These are phyloP conservation scores for Mantamonas sphyraenae DNA, from an alignment of 78 protist species.

Conservation along the genomic window DNA sequence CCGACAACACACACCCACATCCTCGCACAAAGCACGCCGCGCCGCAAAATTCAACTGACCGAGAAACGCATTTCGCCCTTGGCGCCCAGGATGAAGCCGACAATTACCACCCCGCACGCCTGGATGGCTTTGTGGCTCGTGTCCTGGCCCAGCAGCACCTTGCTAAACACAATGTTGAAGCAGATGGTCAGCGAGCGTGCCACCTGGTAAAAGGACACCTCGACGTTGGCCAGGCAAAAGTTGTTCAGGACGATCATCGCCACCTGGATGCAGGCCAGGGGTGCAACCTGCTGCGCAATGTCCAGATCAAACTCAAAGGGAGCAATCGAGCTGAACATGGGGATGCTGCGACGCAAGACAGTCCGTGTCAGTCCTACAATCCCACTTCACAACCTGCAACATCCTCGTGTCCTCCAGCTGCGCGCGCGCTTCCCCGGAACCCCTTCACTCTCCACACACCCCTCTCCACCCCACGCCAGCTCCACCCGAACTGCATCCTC, in stretches of 20 bases:
- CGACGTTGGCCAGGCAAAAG: constrained; percentile 68
- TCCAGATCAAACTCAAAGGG: constrained; percentile 40
- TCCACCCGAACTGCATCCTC: not conserved
- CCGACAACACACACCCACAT: too few relatives aligned
- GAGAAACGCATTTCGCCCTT: constrained; percentile 55
- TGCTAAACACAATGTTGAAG: constrained; percentile 60
- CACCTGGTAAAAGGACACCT: constrained; percentile 72
- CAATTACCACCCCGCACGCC: constrained; percentile 45
- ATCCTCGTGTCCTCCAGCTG: not conserved
- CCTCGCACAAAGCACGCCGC: too few relatives aligned
- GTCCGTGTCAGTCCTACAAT: not conserved
- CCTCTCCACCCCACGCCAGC: not conserved
- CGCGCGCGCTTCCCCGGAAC: not conserved
- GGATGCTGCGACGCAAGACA: not conserved
- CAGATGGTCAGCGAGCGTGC: constrained; percentile 76
- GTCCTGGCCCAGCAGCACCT: constrained; percentile 38
- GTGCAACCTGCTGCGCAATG: constrained; percentile 46
- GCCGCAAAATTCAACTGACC: too few relatives aligned
- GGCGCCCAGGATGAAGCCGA: constrained; percentile 65
- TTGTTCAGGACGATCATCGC: constrained; percentile 71
- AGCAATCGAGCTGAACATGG: constrained; percentile 45
- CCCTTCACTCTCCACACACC: not conserved
- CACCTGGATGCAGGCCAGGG: constrained; percentile 58
- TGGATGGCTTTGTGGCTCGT: constrained; percentile 41
- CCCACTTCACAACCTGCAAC: not conserved